A percentile compares a stretch with the other conserved stretches of the same genome.
These are phyloP conservation scores for Triticum turgidum DNA, from an alignment of 176 grass and related monocot genomes.

Conservation along the genomic window DNA sequence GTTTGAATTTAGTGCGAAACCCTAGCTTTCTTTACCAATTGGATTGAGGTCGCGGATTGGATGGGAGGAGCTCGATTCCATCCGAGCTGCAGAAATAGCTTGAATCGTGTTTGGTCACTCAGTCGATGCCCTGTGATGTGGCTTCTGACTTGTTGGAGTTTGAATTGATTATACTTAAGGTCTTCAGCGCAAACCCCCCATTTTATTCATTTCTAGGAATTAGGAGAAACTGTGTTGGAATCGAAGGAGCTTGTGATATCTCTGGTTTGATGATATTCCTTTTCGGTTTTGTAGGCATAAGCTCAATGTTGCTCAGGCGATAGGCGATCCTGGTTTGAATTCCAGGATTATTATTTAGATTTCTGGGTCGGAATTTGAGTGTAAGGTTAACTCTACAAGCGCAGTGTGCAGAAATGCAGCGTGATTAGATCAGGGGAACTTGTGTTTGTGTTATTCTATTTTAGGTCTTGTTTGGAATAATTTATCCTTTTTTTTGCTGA, in stretches of 20 bases:
- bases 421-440: slow-evolving; percentile 7
- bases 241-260: not conserved
- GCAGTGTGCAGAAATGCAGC: slow-evolving; percentile 3
- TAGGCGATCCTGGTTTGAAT: not conserved
- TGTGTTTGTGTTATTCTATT: not conserved
- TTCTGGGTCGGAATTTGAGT: not conserved
- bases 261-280: not conserved
- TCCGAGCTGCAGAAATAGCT: slow-evolving; percentile 6
- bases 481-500: slow-evolving; percentile 10
- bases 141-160: not conserved
- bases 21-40: slow-evolving; percentile 35
- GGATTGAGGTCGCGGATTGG: slow-evolving; percentile 17
- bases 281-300: slow-evolving; percentile 5
- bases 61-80: slow-evolving; percentile 11
- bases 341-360: not conserved
- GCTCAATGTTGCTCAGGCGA: not conserved
- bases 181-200: not conserved
- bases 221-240: not conserved
- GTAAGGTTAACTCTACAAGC: not conserved
- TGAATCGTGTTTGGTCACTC: slow-evolving; percentile 24
- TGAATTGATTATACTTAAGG: not conserved
- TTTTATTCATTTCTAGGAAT: not conserved
- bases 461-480: not conserved
- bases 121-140: not conserved
- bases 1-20: slow-evolving; percentile 56